Base-by-base conservation (phyloP, 2,329 filamentous ascomycete genomes). In the Diaporthe sp. region DNA sequence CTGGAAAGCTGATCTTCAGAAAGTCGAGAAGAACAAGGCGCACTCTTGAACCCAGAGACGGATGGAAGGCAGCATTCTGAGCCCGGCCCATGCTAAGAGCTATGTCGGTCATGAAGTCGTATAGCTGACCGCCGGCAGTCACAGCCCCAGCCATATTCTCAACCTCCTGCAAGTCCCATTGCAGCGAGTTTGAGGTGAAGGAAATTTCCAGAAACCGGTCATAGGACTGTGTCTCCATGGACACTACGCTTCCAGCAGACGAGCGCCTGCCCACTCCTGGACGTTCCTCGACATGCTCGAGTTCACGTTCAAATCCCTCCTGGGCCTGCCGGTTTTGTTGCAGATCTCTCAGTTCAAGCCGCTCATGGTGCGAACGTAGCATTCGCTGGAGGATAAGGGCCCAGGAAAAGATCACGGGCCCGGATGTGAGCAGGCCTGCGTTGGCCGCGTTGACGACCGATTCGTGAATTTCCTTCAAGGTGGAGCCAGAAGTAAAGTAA, bases 381-480 rank as follows among this genome's bases (percentile, higher is more conserved):
- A 97, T 91, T 37, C 90, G 88, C 80, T 94, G 90, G 13, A 96
- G 87, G 37, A 98, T 90, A 65, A 96, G 87, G 5, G 93, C 92
- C 96, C 96, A 98, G 4, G 94, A 91, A 78, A 97, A 94, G 28
- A 95, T 89, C 25, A 94, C 91, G 1, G 95, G 94, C 73, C 91
- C 92, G 28, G 94, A 94, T 49, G 91, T 90, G 51, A 88, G 86
- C n/a, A 90, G 87, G 22, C 89, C 89, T 28, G 85, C 81, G 39
- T 87, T 87, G 17, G 91, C 89, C 10, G 92, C 90, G 73, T 87
- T 86, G 34, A 93, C 84, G 47, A 98, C 88, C n/a, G 93, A 90
- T 71, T 90, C 89, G 79, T 96, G 95, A 20, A 98, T 90, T 72
- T 92, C 90, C 67, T 91, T 89, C n/a, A 98, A 87, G 28, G 94